Percentiles rank a stretch among this genome's conserved stretches.
Conservation (phyloP, 2,329 filamentous ascomycete genomes). For the Aureobasidium sp. region DNA sequence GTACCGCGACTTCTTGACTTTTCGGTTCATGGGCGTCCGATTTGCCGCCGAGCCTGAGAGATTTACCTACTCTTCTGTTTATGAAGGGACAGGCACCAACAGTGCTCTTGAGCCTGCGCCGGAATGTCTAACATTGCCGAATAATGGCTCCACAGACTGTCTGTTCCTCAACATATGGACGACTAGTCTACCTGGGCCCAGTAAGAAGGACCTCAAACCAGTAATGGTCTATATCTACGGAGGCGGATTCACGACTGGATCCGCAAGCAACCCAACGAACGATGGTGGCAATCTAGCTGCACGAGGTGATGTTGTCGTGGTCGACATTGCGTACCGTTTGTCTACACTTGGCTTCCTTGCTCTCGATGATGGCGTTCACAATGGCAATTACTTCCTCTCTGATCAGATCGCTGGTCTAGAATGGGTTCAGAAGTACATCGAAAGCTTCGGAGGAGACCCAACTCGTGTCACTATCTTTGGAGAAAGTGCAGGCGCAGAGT, state of each 20-base stretch:
- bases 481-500: slow-evolving; percentile 27
- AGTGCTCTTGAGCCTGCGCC: slow-evolving; percentile 18
- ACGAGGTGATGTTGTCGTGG: slow-evolving; percentile 40
- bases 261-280: slow-evolving; percentile 38
- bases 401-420: slow-evolving; percentile 46
- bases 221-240: slow-evolving; percentile 34
- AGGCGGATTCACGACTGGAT: slow-evolving; percentile 39
- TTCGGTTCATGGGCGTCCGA: slow-evolving; percentile 20
- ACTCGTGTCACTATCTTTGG: slow-evolving; percentile 17
- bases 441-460: slow-evolving; percentile 19
- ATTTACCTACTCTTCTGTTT: slow-evolving; percentile 20
- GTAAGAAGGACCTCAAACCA: slow-evolving; percentile 33
- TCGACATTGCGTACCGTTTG: slow-evolving; percentile 39
- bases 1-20: slow-evolving; percentile 20
- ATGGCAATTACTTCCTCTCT: slow-evolving; percentile 45
- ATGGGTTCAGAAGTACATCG: slow-evolving; percentile 17
- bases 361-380: slow-evolving; percentile 36
- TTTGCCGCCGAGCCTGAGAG: slow-evolving; percentile 21
- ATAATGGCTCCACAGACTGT: slow-evolving; percentile 27
- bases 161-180: slow-evolving; percentile 37
- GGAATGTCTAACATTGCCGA: slow-evolving; percentile 18
- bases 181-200: slow-evolving; percentile 26
- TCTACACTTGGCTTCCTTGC: slow-evolving; percentile 31
- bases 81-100: slow-evolving; percentile 17
- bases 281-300: slow-evolving; percentile 42